phyloP scores from a whole-genome alignment of 2,329 filamentous ascomycete genomes.

The Fusarium caatingaense region DNA sequence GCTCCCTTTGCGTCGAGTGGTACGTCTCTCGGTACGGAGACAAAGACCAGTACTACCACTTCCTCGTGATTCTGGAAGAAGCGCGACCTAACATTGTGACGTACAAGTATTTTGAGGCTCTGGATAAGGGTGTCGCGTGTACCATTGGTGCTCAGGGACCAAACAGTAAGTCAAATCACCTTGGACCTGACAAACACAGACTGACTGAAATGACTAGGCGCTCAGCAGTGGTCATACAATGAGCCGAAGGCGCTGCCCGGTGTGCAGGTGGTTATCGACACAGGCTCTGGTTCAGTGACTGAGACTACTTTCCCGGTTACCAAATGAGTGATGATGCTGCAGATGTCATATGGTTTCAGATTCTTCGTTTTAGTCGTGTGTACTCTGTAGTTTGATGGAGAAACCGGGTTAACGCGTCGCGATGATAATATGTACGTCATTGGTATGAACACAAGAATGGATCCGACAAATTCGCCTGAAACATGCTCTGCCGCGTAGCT shows the following conservation, averaged over 20 bases:
- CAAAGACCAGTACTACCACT: conserved; percentile 8
- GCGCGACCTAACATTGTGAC: conserved; percentile 6
- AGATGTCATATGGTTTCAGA: no score
- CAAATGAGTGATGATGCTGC: background rate
- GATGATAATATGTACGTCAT: background rate
- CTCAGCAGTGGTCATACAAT: conserved; percentile 11
- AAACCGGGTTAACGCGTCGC: background rate
- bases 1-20: conserved; percentile 1
- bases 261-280: conserved; percentile 3
- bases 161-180: background rate
- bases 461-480: background rate
- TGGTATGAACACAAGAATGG: background rate
- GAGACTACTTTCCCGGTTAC: background rate
- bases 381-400: background rate
- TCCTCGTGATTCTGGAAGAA: background rate
- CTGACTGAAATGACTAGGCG: background rate
- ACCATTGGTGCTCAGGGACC: conserved; percentile 8
- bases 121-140: background rate
- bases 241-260: conserved; percentile 3
- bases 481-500: background rate
- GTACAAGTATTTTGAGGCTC: conserved; percentile 5
- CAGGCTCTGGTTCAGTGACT: background rate
- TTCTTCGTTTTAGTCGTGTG: background rate
- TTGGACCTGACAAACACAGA: no score
- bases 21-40: conserved; percentile 8